A percentile compares a stretch with the other conserved stretches of the same genome.
Conservation (phyloP, 1,284 basidiomycete species). For the Microbotryum lychnidis-dioicae region DNA sequence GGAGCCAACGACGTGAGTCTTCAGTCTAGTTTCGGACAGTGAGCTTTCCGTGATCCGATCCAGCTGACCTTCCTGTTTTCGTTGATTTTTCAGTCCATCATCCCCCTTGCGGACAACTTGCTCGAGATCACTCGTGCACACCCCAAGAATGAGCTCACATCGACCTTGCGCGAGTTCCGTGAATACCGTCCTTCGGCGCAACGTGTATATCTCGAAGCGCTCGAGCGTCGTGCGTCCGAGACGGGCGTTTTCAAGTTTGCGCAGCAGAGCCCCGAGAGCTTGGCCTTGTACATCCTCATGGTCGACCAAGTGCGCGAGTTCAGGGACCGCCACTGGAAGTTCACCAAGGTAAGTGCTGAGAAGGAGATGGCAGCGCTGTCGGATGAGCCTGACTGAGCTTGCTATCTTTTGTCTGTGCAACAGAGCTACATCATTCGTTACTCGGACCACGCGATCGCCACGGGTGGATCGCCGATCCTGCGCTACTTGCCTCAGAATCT, state of each 20-base stretch:
- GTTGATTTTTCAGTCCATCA: slow-evolving; percentile 34
- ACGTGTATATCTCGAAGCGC: slow-evolving; percentile 32
- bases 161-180: slow-evolving; percentile 37
- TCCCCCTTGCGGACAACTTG: slow-evolving; percentile 37
- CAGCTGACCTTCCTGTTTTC: not conserved
- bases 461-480: slow-evolving; percentile 36
- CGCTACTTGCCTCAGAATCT: slow-evolving; percentile 38
- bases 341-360: not conserved
- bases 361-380: not conserved
- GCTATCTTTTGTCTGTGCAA: too few species aligned
- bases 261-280: slow-evolving; percentile 14
- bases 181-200: slow-evolving; percentile 34
- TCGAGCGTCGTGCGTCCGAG: slow-evolving; percentile 33
- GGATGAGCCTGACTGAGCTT: not conserved
- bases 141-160: slow-evolving; percentile 37
- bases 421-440: slow-evolving; percentile 35
- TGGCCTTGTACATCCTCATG: slow-evolving; percentile 35
- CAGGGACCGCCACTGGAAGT: slow-evolving; percentile 28
- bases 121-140: slow-evolving; percentile 36
- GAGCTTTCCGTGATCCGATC: not conserved
- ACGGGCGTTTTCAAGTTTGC: slow-evolving; percentile 30
- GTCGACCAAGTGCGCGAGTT: slow-evolving; percentile 38
- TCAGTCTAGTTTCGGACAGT: slow-evolving; percentile 9
- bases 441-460: slow-evolving; percentile 35
- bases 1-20: slow-evolving; percentile 33